Evolutionary conservation across 2,329 filamentous ascomycete species (phyloP).

Genomic region (Orbilia oligospora): DNA sequence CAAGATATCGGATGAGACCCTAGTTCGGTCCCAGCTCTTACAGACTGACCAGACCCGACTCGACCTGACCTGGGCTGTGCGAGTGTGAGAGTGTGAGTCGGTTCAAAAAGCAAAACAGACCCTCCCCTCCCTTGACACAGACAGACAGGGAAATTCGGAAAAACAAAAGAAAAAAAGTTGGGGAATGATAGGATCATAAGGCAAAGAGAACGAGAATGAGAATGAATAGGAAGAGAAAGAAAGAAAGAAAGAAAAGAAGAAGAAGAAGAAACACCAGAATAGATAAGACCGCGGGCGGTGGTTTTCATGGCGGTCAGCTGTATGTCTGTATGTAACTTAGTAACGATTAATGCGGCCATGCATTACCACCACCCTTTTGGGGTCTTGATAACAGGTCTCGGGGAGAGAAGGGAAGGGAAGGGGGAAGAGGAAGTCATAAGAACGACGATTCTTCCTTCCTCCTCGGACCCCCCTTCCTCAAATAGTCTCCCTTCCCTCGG

Average conservation of each 20-base stretch:
- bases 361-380: slow-evolving; percentile 10
- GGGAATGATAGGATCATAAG: slow-evolving; percentile 59
- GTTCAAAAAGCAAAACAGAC: slow-evolving; percentile 55
- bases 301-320: slow-evolving; percentile 32
- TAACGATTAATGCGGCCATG: slow-evolving; percentile 15
- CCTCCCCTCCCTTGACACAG: too few relatives aligned
- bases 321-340: not conserved
- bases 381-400: slow-evolving; percentile 30
- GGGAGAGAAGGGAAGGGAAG: not conserved
- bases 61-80: slow-evolving; percentile 25
- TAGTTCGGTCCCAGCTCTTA: not conserved
- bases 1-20: slow-evolving; percentile 53
- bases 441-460: slow-evolving; percentile 17
- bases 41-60: too few relatives aligned
- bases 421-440: slow-evolving; percentile 41
- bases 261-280: slow-evolving; percentile 33
- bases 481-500: slow-evolving; percentile 2
- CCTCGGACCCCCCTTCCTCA: slow-evolving; percentile 30
- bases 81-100: slow-evolving; percentile 19
- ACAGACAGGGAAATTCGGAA: not conserved
- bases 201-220: not conserved
- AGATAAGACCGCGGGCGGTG: slow-evolving; percentile 36
- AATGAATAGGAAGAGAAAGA: too few relatives aligned
- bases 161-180: slow-evolving; percentile 24
- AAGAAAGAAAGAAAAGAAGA: not conserved